Percentiles rank a stretch among this genome's conserved stretches.
These are phyloP conservation scores for Aspergillus sp. DNA, from an alignment of 2,329 filamentous ascomycete species.

Conservation along the genomic window DNA sequence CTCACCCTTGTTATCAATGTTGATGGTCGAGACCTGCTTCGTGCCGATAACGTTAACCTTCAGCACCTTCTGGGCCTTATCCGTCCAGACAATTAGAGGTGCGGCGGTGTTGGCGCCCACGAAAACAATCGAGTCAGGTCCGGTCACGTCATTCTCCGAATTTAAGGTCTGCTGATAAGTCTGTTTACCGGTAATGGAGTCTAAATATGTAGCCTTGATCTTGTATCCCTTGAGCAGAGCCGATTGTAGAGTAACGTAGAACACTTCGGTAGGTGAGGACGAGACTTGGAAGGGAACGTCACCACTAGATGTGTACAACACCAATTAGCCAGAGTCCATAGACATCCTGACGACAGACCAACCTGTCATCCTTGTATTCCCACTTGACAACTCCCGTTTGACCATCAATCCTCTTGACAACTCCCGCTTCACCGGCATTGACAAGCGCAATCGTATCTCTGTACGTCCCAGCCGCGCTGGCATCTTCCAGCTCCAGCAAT, in stretches of 20 bases:
- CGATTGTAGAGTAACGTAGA: slow-evolving; percentile 67
- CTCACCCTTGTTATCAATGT: slow-evolving; percentile 36
- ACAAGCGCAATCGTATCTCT: slow-evolving; percentile 64
- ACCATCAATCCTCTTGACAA: slow-evolving; percentile 66
- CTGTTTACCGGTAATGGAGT: slow-evolving; percentile 65
- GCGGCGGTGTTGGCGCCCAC: slow-evolving; percentile 35
- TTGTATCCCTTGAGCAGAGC: slow-evolving; percentile 62
- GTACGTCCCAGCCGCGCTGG: slow-evolving; percentile 36
- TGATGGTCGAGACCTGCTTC: slow-evolving; percentile 33
- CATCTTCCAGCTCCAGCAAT: slow-evolving; percentile 64
- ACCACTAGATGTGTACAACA: slow-evolving; percentile 41
- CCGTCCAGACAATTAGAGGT: slow-evolving; percentile 40
- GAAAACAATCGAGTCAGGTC: slow-evolving; percentile 34
- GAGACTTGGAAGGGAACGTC: slow-evolving; percentile 70
- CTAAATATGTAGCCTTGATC: slow-evolving; percentile 67
- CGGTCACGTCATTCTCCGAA: slow-evolving; percentile 63
- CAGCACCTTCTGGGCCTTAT: slow-evolving; percentile 37
- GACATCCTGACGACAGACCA: slow-evolving; percentile 1
- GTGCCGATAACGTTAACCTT: slow-evolving; percentile 42
- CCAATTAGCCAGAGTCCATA: slow-evolving; percentile 2
- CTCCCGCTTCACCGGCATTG: slow-evolving; percentile 44
- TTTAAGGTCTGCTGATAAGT: slow-evolving; percentile 64
- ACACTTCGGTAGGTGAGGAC: slow-evolving; percentile 62
- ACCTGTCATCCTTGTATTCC: slow-evolving; percentile 63
- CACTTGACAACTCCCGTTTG: slow-evolving; percentile 67